These are phyloP conservation scores for Flaveria trinervia DNA, from an alignment of 129 eudicot species.

Conservation along the genomic window DNA sequence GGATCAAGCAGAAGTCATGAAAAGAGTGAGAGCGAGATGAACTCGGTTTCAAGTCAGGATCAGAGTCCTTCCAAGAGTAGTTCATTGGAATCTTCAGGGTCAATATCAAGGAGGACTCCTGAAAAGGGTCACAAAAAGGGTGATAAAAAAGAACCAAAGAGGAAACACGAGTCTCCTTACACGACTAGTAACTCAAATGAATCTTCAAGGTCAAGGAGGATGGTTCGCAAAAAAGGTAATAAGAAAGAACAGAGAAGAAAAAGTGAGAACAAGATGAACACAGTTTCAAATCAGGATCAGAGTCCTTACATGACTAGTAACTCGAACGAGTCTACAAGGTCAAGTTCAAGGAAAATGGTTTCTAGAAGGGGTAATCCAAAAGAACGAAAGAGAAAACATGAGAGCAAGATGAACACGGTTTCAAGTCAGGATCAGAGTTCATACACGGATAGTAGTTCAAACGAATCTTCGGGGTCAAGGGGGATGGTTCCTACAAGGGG, in stretches of 20 bases:
- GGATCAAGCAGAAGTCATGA: slow-evolving; percentile 26
- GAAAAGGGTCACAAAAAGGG: slow-evolving; percentile 14
- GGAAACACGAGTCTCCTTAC: too few species aligned
- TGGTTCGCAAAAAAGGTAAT: too few species aligned
- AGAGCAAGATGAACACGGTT: background rate
- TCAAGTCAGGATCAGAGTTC: background rate
- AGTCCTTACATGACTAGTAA: background rate
- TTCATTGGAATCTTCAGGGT: slow-evolving; percentile 18
- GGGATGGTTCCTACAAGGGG: slow-evolving; percentile 1
- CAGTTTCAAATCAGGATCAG: slow-evolving; percentile 3
- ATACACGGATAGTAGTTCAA: background rate
- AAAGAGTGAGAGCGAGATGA: slow-evolving; percentile 37
- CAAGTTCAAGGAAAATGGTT: background rate
- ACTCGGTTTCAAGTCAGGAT: slow-evolving; percentile 28
- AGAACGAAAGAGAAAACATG: slow-evolving; percentile 15
- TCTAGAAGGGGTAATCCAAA: slow-evolving; percentile 15
- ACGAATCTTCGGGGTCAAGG: background rate
- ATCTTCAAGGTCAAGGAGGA: too few species aligned
- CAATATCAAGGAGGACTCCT: slow-evolving; percentile 15
- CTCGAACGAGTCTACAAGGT: background rate
- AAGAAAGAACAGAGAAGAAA: slow-evolving; percentile 14
- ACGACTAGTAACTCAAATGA: too few species aligned
- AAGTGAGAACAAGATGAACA: background rate
- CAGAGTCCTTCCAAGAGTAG: slow-evolving; percentile 15
- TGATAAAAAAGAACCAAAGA: background rate